phyloP scores from a whole-genome alignment of 306 rosid species.

The Pterocarpus macrocarpus region DNA sequence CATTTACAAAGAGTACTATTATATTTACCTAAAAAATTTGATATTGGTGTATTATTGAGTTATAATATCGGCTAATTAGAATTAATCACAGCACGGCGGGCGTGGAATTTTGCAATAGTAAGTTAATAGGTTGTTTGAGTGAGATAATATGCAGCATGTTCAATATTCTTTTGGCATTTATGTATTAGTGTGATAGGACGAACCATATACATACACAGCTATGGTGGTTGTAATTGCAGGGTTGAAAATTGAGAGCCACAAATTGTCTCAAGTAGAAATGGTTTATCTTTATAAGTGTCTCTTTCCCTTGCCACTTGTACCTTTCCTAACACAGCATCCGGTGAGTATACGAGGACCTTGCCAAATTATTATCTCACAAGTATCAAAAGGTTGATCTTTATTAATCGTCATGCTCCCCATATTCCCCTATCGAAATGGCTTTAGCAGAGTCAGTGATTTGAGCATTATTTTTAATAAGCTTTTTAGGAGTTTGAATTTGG shows the following conservation, averaged over 20 bases:
- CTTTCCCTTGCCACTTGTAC: conserved; percentile 27
- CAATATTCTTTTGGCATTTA: neutral
- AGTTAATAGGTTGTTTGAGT: neutral
- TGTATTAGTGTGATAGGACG: conserved; percentile 1
- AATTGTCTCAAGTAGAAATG: neutral
- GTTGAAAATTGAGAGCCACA: conserved; percentile 37
- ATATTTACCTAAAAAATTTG: neutral
- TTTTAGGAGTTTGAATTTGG: too few relatives aligned
- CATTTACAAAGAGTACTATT: neutral
- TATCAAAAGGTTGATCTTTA: neutral
- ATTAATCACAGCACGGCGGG: too few relatives aligned
- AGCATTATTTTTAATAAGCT: too few relatives aligned
- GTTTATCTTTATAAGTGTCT: conserved; percentile 15
- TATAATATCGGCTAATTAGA: too few relatives aligned
- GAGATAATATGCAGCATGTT: neutral
- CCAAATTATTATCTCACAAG: neutral
- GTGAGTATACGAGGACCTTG: conserved; percentile 15
- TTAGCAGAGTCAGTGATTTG: too few relatives aligned
- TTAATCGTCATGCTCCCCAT: neutral
- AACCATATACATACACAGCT: neutral
- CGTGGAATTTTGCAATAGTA: too few relatives aligned
- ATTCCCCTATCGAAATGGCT: too few relatives aligned
- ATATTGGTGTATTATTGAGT: too few relatives aligned
- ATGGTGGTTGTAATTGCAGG: conserved; percentile 41
- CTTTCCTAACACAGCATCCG: neutral